phyloP scores from a whole-genome alignment of 768 basidiomycete genomes.

The Clitopilus passeckerianus region DNA sequence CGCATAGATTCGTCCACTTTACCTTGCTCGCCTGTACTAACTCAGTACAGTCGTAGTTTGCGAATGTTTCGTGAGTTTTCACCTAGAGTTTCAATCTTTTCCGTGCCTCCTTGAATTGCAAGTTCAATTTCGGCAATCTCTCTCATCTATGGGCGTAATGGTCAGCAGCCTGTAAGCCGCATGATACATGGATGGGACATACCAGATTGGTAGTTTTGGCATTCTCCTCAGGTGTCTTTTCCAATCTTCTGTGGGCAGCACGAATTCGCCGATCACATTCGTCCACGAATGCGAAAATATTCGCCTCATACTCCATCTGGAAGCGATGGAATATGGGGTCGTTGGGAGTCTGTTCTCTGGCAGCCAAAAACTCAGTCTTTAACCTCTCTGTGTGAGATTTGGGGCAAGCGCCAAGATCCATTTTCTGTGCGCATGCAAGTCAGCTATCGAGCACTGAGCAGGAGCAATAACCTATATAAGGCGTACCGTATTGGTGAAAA shows the following conservation, averaged over 20 bases:
- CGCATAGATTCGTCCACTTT: constrained; percentile 99
- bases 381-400: constrained; percentile 94
- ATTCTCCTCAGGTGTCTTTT: constrained; percentile 99
- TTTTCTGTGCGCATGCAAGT: constrained; percentile 63
- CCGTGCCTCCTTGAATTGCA: constrained; percentile 97
- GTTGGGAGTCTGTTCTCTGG: constrained; percentile 67
- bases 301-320: constrained; percentile 93
- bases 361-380: constrained; percentile 84
- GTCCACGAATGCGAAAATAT: constrained; percentile 94
- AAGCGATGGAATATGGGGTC: constrained; percentile 84
- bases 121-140: constrained; percentile 99
- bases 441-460: not conserved
- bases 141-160: constrained; percentile 63
- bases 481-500: constrained; percentile 96
- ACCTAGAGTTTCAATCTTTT: constrained; percentile 95
- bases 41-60: constrained; percentile 9
- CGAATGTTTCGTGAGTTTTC: constrained; percentile 17
- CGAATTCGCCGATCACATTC: constrained; percentile 97
- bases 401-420: constrained; percentile 97
- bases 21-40: constrained; percentile 82
- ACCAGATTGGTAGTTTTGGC: constrained; percentile 97
- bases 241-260: constrained; percentile 87
- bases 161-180: not conserved
- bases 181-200: constrained; percentile 14
- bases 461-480: constrained; percentile 1